Percentiles rank a stretch among this genome's conserved stretches.
Evolutionary conservation across 202 grass and related monocot species (phyloP).

Genomic region (Eragrostis tef): DNA sequence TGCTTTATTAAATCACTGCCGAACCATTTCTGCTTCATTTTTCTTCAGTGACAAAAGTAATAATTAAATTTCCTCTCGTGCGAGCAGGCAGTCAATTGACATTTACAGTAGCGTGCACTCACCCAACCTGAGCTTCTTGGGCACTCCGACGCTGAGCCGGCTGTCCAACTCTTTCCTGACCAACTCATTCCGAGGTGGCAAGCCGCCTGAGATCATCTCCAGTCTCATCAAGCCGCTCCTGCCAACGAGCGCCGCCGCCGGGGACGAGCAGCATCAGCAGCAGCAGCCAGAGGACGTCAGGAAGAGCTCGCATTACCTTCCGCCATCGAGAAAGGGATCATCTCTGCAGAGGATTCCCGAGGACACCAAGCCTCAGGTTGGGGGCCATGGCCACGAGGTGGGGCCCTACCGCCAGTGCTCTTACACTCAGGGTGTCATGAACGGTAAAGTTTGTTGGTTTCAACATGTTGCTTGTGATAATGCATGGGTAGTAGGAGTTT

Average conservation of each 20-base stretch:
- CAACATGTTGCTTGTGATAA: background rate
- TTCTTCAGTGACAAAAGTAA: background rate
- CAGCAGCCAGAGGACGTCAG: conserved; percentile 51
- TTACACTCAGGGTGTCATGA: conserved; percentile 77
- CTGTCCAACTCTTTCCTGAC: conserved; percentile 80
- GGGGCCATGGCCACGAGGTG: conserved; percentile 49
- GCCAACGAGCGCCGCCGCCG: conserved; percentile 35
- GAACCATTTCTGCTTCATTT: background rate
- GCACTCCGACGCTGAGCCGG: conserved; percentile 70
- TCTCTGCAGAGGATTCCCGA: conserved; percentile 79
- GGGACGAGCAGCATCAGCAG: conserved; percentile 39
- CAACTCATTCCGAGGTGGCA: conserved; percentile 65
- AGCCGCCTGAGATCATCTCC: conserved; percentile 70
- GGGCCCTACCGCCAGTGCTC: conserved; percentile 57
- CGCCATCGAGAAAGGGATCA: conserved; percentile 59
- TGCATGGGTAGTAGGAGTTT: background rate
- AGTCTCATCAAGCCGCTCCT: conserved; percentile 74
- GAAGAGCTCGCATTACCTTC: conserved; percentile 74
- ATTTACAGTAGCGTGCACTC: conserved; percentile 75
- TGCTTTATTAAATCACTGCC: background rate
- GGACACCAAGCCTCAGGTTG: conserved; percentile 48
- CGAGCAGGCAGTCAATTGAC: conserved; percentile 85
- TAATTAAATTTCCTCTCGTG: background rate
- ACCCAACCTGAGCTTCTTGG: conserved; percentile 73
- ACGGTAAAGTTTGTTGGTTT: conserved; percentile 49